Evolutionary conservation across 306 rosid species (phyloP), one percentile per base, ranked within the genome.

Genomic region (Glycine soja): DNA sequence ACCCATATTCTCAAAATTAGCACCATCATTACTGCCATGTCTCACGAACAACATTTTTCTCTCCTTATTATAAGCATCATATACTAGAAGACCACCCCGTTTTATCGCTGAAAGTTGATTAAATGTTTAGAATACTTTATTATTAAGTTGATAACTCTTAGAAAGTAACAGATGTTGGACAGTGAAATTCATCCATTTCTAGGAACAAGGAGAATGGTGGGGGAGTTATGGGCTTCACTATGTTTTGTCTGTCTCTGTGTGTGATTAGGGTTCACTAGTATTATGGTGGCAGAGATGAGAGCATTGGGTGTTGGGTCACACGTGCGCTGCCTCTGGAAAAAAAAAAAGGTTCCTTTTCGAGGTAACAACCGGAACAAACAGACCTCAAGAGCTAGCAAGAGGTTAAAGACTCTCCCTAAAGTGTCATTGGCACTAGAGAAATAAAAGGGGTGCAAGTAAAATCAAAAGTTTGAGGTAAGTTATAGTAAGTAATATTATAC

Each of bases 231-330:
- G 91, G 85, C 85, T 67, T 87, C 69, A 74, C 74, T 72, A 51
- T 52, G 66, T 86, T 64, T 80, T 82, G 81, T 80, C 80, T 82
- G 86, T 74, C 68, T 80, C 64, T 59, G 40, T 48, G 30, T 24
- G 86, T 75, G 80, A 66, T 85, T 89, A 76, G 90, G 93, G 94
- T 86, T 92, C 77, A 64, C 47, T 64, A 64, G 48, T 64, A 75
- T 72, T 65, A 70, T 45, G 81, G 83, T 68, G 87, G 88, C 90
- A 79, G 90, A 80, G 89, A 74, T 19, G 80, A 81, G 86, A 81
- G 86, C 94, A 86, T 94, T 84, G 97, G 97, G 87, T 80, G 87
- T 77, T 85, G 97, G 90, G 93, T 86, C 97, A 89, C 98, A 94
- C 98, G 94, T 94, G 97, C 97, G 76, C 58, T 81, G 79, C 86